These are phyloP conservation scores for Pseudocercospora fuligena DNA, from an alignment of 2,329 filamentous ascomycete species.

Conservation along the genomic window DNA sequence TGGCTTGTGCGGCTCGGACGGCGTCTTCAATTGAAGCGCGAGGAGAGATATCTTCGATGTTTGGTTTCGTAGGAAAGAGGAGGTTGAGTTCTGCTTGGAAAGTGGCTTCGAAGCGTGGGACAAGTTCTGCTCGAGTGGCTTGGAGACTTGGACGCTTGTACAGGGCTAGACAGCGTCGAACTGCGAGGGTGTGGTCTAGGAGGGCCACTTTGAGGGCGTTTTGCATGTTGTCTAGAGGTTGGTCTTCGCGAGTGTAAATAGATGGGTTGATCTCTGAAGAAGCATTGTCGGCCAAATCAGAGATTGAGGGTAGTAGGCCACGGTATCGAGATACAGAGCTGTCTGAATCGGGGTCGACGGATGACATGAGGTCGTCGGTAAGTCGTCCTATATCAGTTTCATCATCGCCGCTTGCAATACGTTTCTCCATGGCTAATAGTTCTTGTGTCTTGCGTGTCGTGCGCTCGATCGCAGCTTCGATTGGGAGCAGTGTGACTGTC, in stretches of 20 bases:
- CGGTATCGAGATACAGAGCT: constrained; percentile 80
- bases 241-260: constrained; percentile 36
- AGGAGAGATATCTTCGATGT: constrained; percentile 30
- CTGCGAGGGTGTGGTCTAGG: constrained; percentile 84
- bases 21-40: constrained; percentile 30
- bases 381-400: constrained; percentile 67
- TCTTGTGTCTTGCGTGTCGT: constrained; percentile 91
- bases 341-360: constrained; percentile 75
- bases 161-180: constrained; percentile 77
- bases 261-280: constrained; percentile 43
- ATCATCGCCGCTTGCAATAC: constrained; percentile 64
- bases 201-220: constrained; percentile 83
- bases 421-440: constrained; percentile 75
- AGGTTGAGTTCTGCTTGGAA: constrained; percentile 50
- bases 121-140: constrained; percentile 48
- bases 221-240: constrained; percentile 63
- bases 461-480: constrained; percentile 89
- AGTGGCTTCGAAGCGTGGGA: constrained; percentile 49
- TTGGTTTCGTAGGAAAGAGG: constrained; percentile 42
- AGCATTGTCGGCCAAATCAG: constrained; percentile 46
- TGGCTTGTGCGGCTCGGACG: constrained; percentile 18
- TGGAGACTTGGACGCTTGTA: constrained; percentile 65
- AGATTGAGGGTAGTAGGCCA: constrained; percentile 64
- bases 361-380: constrained; percentile 75
- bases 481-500: constrained; percentile 69